Conservation (phyloP, 352 stramenopile species). For the Globisporangium iwayamae region DNA sequence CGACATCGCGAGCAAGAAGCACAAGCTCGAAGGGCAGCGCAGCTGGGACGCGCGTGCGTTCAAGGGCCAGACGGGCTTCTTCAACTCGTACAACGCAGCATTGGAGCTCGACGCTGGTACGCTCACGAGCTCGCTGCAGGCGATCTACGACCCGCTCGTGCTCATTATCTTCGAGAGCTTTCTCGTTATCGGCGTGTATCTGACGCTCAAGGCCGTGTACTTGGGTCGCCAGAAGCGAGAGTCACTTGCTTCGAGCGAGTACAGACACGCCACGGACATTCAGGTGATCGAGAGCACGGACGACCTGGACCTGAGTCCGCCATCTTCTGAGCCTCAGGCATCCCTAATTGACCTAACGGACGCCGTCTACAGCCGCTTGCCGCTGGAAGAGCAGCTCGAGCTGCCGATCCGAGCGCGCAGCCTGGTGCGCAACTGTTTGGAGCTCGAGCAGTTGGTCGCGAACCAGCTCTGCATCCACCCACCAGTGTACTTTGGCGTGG, state of each 20-base stretch:
- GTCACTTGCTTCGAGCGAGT: not conserved
- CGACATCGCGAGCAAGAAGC: slow-evolving; percentile 25
- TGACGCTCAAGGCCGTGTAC: slow-evolving; percentile 8
- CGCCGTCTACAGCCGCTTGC: slow-evolving; percentile 40
- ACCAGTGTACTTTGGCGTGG: slow-evolving; percentile 51
- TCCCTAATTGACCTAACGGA: not conserved
- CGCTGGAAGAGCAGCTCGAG: slow-evolving; percentile 45
- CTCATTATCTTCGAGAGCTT: slow-evolving; percentile 30
- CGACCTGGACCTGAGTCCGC: slow-evolving; percentile 8
- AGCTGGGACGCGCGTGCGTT: slow-evolving; percentile 33
- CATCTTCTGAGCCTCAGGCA: not conserved
- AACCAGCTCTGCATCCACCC: slow-evolving; percentile 39
- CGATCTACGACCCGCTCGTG: slow-evolving; percentile 33
- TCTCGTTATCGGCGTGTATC: slow-evolving; percentile 1
- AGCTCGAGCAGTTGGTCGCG: slow-evolving; percentile 27
- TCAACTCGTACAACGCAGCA: slow-evolving; percentile 52
- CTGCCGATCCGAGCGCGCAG: slow-evolving; percentile 41
- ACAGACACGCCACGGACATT: slow-evolving; percentile 8
- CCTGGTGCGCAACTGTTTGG: slow-evolving; percentile 37
- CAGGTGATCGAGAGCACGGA: slow-evolving; percentile 14
- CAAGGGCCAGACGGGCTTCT: slow-evolving; percentile 22
- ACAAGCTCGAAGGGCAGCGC: slow-evolving; percentile 36
- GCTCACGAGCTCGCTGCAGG: slow-evolving; percentile 16
- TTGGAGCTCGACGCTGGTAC: slow-evolving; percentile 42
- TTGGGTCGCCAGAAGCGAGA: not conserved